Conservation (phyloP, 768 basidiomycete species). For the Macrolepiota dolichaula region DNA sequence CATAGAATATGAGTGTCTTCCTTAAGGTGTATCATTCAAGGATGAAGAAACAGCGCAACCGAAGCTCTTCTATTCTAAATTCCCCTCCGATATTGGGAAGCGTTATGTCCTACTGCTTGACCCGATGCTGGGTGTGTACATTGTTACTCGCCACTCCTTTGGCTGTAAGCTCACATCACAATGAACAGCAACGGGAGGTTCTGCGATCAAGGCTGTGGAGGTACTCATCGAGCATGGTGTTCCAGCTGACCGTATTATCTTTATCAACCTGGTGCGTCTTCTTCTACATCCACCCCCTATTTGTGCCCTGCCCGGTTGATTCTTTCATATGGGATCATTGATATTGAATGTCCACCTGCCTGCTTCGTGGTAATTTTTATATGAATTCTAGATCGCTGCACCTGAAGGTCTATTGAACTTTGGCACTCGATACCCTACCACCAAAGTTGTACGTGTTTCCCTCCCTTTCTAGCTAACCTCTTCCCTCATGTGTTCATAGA, state of each 20-base stretch:
- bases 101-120: slow-evolving; percentile 94
- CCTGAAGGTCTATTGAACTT: slow-evolving; percentile 88
- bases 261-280: slow-evolving; percentile 77
- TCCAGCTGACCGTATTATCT: slow-evolving; percentile 91
- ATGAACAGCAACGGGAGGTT: slow-evolving; percentile 83
- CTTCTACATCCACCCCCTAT: not conserved
- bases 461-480: not conserved
- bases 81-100: slow-evolving; percentile 88
- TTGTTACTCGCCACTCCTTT: not conserved
- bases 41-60: slow-evolving; percentile 94
- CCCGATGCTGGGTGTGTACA: slow-evolving; percentile 85
- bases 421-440: slow-evolving; percentile 66
- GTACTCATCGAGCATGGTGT: slow-evolving; percentile 90
- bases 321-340: not conserved
- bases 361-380: not conserved
- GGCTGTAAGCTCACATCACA: not conserved
- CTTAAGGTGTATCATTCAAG: slow-evolving; percentile 31
- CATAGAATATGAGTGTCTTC: not conserved
- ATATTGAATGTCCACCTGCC: not conserved
- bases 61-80: slow-evolving; percentile 91
- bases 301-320: not conserved
- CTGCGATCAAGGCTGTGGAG: slow-evolving; percentile 96
- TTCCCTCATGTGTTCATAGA: slow-evolving; percentile 35
- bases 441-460: slow-evolving; percentile 64
- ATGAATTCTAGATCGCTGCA: slow-evolving; percentile 65